Conservation (phyloP, 768 basidiomycete genomes). For the Tulasnella sp. region DNA sequence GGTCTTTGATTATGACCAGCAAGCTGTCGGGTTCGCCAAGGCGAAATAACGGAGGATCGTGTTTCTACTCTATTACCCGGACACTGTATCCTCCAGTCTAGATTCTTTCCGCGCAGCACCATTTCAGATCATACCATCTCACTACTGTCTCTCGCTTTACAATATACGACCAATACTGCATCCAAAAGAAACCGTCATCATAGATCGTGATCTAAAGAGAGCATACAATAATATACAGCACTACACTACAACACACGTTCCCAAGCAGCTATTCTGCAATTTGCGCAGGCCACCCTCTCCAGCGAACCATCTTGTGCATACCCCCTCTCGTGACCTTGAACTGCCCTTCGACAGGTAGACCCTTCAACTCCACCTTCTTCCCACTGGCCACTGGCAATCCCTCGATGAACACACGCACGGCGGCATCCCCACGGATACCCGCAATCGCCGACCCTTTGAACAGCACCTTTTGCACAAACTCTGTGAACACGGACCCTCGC, state of each 20-base stretch:
- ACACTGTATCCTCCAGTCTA: too few species aligned
- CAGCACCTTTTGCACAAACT: constrained; percentile 70
- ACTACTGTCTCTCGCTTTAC: too few species aligned
- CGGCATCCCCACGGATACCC: constrained; percentile 51
- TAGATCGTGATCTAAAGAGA: background rate
- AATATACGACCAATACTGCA: background rate
- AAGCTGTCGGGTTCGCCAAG: too few species aligned
- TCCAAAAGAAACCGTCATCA: background rate
- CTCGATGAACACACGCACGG: constrained; percentile 44
- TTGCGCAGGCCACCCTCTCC: too few species aligned
- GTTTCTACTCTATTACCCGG: too few species aligned
- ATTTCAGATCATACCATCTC: too few species aligned
- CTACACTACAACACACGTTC: background rate
- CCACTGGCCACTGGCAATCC: constrained; percentile 35
- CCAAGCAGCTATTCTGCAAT: background rate
- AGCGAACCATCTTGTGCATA: too few species aligned
- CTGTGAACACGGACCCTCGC: constrained; percentile 59
- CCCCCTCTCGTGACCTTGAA: constrained; percentile 1
- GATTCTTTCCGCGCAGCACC: too few species aligned
- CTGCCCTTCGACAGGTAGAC: constrained; percentile 50
- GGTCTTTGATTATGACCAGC: too few species aligned
- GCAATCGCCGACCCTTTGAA: constrained; percentile 52
- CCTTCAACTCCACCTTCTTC: constrained; percentile 43
- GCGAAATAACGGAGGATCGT: too few species aligned
- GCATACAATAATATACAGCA: background rate